Evolutionary conservation across 345 rosid genomes (phyloP).

Genomic region (Nephelium lappaceum): DNA sequence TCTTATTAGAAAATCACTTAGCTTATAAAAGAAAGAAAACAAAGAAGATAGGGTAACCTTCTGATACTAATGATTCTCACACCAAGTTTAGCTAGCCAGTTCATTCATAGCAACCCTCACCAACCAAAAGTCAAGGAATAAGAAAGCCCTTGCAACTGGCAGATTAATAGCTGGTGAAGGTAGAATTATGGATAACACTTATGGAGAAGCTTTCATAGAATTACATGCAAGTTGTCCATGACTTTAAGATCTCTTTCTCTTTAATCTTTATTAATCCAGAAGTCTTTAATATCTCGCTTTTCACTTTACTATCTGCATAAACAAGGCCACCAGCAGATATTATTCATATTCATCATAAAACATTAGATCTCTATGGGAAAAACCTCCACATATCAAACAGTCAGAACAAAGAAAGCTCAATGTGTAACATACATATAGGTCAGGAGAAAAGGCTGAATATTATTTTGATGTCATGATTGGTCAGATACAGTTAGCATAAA

Average conservation of each 20-base stretch:
- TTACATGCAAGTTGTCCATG: slow-evolving; percentile 45
- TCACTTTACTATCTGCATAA: slow-evolving; percentile 66
- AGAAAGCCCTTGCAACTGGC: slow-evolving; percentile 30
- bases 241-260: slow-evolving; percentile 49
- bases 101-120: slow-evolving; percentile 42
- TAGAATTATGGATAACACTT: slow-evolving; percentile 39
- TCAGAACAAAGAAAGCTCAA: slow-evolving; percentile 8
- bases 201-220: slow-evolving; percentile 40
- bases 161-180: slow-evolving; percentile 40
- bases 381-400: slow-evolving; percentile 10
- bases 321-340: slow-evolving; percentile 52
- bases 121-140: slow-evolving; percentile 34
- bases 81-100: slow-evolving; percentile 34
- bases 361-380: slow-evolving; percentile 21
- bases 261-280: slow-evolving; percentile 52
- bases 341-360: slow-evolving; percentile 35
- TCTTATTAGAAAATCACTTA: slow-evolving; percentile 30
- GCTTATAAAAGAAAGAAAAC: slow-evolving; percentile 24
- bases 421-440: background rate
- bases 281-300: slow-evolving; percentile 55
- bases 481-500: background rate
- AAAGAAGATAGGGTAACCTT: slow-evolving; percentile 31
- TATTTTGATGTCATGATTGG: background rate
- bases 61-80: slow-evolving; percentile 32
- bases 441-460: background rate